A percentile compares a stretch with the other conserved stretches of the same genome.
These are phyloP conservation scores for Apiospora rasikravindrae DNA, from an alignment of 2,329 filamentous ascomycete genomes.

Conservation along the genomic window DNA sequence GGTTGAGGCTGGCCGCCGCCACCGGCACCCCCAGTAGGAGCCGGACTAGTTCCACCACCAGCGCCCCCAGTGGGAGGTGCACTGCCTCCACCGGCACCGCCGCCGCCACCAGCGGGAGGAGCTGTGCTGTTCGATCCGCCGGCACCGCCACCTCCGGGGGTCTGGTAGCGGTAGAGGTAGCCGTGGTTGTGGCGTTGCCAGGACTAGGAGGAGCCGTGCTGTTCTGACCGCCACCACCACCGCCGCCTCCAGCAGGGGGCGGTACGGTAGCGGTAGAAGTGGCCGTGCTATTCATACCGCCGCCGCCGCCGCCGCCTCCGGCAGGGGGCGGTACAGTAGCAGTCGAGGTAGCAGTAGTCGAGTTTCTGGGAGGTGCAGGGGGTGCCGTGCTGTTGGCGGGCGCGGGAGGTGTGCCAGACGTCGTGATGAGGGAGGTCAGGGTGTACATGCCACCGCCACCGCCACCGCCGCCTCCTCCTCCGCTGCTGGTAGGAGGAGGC, in stretches of 20 bases:
- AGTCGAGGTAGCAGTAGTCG: neutral
- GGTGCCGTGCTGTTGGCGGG: neutral
- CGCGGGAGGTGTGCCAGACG: neutral
- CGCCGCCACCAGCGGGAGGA: neutral
- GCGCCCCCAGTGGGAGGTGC: neutral
- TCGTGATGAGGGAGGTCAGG: constrained; percentile 1
- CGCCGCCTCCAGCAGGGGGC: too few species aligned
- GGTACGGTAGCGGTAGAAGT: neutral
- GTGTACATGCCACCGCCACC: neutral
- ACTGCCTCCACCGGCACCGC: neutral
- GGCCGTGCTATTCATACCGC: too few species aligned
- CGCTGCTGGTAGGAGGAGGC: neutral
- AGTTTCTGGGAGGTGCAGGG: neutral
- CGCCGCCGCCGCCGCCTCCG: neutral
- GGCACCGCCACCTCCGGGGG: neutral
- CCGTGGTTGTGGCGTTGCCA: neutral
- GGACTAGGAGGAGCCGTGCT: neutral
- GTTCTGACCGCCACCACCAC: neutral
- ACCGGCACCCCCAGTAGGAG: neutral
- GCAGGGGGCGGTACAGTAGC: neutral
- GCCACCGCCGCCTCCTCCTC: neutral
- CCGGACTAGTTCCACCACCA: neutral
- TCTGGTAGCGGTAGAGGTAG: neutral
- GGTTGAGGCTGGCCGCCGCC: neutral
- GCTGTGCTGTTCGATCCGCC: neutral